Evolutionary conservation across 202 grass and related monocot species (phyloP).

Genomic region (Cymbopogon flexuosus): DNA sequence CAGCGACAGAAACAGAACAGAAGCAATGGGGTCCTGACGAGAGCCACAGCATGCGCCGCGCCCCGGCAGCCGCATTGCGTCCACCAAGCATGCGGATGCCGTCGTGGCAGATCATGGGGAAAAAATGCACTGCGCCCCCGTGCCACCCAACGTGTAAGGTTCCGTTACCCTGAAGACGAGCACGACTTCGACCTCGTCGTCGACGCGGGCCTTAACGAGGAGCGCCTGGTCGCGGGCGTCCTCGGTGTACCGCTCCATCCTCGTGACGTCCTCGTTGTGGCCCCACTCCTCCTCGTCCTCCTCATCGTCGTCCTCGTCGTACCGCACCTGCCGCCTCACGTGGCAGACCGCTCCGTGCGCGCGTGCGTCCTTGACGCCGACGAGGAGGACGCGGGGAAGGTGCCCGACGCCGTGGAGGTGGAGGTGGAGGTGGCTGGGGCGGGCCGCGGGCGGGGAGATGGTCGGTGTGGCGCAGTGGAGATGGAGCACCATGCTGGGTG

Average conservation of each 20-base stretch:
- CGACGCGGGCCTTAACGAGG: conserved; percentile 60
- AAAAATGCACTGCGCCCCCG: too few species aligned
- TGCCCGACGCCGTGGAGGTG: neutral
- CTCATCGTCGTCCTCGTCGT: conserved; percentile 49
- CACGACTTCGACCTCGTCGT: conserved; percentile 51
- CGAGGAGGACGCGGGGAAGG: neutral
- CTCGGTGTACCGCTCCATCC: conserved; percentile 68
- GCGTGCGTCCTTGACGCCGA: neutral
- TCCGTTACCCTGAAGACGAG: conserved; percentile 69
- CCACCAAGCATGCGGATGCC: too few species aligned
- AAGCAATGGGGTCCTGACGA: neutral
- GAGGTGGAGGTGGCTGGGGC: neutral
- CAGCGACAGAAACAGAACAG: neutral
- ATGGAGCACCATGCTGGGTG: conserved; percentile 7
- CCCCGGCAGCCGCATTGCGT: too few species aligned
- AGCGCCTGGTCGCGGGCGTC: conserved; percentile 48
- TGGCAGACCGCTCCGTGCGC: conserved; percentile 21
- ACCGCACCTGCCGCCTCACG: conserved; percentile 52
- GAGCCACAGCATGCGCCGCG: too few species aligned
- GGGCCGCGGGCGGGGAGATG: neutral
- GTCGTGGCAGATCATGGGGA: too few species aligned
- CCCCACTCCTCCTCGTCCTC: conserved; percentile 46
- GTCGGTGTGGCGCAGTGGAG: neutral
- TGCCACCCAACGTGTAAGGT: too few species aligned
- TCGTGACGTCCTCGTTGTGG: conserved; percentile 64